Percentiles rank a stretch among this genome's conserved stretches.
Evolutionary conservation across 2,329 filamentous ascomycete genomes (phyloP).

Genomic region (Trichoderma atrobrunneum): DNA sequence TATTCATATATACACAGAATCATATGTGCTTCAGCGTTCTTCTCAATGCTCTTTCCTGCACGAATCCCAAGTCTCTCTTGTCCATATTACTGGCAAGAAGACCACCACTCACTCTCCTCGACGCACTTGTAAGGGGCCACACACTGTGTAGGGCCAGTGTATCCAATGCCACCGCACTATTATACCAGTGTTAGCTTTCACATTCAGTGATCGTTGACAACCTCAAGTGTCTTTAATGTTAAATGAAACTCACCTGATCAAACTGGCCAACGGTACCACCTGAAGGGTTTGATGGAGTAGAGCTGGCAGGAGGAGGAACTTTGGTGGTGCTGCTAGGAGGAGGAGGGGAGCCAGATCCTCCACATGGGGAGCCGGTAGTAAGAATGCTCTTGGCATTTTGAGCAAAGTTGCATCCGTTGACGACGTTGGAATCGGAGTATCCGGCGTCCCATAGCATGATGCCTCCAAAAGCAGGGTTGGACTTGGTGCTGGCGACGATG

Average conservation of each 20-base stretch:
- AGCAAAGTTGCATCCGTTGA: background rate
- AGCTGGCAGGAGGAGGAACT: background rate
- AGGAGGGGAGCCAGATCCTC: slow-evolving; percentile 9
- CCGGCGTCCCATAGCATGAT: slow-evolving; percentile 11
- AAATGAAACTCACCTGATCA: slow-evolving; percentile 11
- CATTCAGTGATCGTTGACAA: background rate
- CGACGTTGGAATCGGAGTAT: background rate
- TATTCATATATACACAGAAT: background rate
- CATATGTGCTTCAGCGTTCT: background rate
- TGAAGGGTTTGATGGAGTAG: background rate
- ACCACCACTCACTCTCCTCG: slow-evolving; percentile 23
- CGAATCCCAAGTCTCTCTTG: background rate
- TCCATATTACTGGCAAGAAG: slow-evolving; percentile 22
- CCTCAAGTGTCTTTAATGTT: background rate
- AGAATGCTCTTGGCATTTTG: slow-evolving; percentile 15
- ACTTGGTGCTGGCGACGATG: background rate
- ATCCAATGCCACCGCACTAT: slow-evolving; percentile 29
- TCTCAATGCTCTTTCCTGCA: background rate
- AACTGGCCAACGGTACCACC: slow-evolving; percentile 6
- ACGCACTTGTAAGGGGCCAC: slow-evolving; percentile 25
- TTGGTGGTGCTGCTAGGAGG: slow-evolving; percentile 14
- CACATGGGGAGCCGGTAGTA: background rate
- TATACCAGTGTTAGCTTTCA: background rate
- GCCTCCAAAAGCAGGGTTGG: background rate
- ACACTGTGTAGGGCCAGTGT: slow-evolving; percentile 25